These are phyloP conservation scores for Boletus insuetus DNA, from an alignment of 768 basidiomycete species.

Conservation along the genomic window DNA sequence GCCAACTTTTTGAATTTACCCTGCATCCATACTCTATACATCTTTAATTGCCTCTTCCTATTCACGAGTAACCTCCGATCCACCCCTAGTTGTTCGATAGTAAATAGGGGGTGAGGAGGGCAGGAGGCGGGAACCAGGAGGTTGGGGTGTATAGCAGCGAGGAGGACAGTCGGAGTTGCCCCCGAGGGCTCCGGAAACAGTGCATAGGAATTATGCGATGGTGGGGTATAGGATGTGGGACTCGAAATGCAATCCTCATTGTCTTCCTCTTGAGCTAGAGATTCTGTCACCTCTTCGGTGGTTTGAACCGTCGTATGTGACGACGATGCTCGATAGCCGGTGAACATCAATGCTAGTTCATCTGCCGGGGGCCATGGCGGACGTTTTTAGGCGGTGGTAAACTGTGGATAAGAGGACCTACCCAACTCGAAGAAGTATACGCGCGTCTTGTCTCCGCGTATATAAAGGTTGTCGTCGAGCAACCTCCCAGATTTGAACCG, in stretches of 20 bases:
- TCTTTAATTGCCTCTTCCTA: constrained; percentile 89
- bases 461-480: constrained; percentile 92
- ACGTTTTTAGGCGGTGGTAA: neutral
- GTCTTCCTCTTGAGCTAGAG: constrained; percentile 20
- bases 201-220: neutral
- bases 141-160: constrained; percentile 33
- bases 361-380: constrained; percentile 40
- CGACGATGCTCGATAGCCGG: constrained; percentile 49
- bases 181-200: neutral
- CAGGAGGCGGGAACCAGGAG: constrained; percentile 29
- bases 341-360: constrained; percentile 77
- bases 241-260: neutral
- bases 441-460: constrained; percentile 93
- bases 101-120: constrained; percentile 63
- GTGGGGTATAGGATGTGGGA: constrained; percentile 8
- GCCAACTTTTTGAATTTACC: constrained; percentile 63
- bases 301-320: constrained; percentile 29
- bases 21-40: constrained; percentile 98
- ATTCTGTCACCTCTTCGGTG: constrained; percentile 37
- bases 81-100: constrained; percentile 81
- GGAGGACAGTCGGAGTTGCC: neutral
- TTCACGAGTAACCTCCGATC: constrained; percentile 92
- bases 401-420: constrained; percentile 26
- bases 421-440: constrained; percentile 96
- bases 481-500: constrained; percentile 87